These are phyloP conservation scores for Talaromyces sp. DNA, from an alignment of 2,329 filamentous ascomycete species.

Conservation along the genomic window DNA sequence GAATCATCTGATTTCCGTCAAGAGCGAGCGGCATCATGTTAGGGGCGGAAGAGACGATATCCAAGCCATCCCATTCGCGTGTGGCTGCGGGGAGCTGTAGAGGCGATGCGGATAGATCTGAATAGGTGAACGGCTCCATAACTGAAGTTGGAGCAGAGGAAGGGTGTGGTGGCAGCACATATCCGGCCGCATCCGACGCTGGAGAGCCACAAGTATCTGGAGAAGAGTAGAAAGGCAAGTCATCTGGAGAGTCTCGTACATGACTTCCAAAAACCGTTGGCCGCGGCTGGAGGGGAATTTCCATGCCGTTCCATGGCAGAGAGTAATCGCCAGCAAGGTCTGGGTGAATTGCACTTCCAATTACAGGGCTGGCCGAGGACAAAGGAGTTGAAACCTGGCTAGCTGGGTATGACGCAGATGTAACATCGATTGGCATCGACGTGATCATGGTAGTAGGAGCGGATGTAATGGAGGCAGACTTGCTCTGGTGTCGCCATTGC, in stretches of 20 bases:
- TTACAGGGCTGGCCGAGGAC: conserved; percentile 36
- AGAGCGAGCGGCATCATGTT: conserved; percentile 35
- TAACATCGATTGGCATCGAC: conserved; percentile 25
- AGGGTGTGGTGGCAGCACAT: conserved; percentile 23
- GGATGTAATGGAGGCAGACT: conserved; percentile 21
- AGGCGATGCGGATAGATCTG: conserved; percentile 34
- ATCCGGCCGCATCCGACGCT: conserved; percentile 35
- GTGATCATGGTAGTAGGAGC: conserved; percentile 25
- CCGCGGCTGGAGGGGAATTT: conserved; percentile 32
- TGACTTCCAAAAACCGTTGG: conserved; percentile 30
- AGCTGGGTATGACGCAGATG: conserved; percentile 25
- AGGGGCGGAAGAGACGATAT: conserved; percentile 28
- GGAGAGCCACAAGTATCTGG: conserved; percentile 46
- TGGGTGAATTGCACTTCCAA: conserved; percentile 27
- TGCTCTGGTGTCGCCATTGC: conserved; percentile 29
- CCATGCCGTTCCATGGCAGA: conserved; percentile 37
- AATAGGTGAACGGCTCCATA: conserved; percentile 35
- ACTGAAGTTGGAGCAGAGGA: conserved; percentile 34
- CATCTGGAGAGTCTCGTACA: conserved; percentile 38
- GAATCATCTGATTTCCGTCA: conserved; percentile 35
- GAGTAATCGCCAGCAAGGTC: conserved; percentile 32
- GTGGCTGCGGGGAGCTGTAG: conserved; percentile 30
- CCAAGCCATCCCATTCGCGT: conserved; percentile 34
- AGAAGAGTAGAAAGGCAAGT: conserved; percentile 43
- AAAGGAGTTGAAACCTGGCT: conserved; percentile 33